These are phyloP conservation scores for Prunus fruticosa DNA, from an alignment of 306 rosid genomes.

Conservation along the genomic window DNA sequence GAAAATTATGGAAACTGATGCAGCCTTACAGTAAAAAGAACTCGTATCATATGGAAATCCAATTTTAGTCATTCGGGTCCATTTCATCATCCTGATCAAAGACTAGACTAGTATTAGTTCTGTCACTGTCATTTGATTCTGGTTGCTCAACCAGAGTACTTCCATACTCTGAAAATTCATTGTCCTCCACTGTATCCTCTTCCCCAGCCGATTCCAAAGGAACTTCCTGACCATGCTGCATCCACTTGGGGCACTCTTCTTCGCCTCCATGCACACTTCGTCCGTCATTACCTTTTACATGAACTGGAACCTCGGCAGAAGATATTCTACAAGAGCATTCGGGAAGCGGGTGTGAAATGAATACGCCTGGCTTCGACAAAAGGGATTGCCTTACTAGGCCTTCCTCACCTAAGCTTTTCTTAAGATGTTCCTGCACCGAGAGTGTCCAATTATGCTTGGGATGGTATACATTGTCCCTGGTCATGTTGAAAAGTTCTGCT, in stretches of 20 bases:
- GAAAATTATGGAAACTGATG: slow-evolving; percentile 1
- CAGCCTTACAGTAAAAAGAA: not conserved
- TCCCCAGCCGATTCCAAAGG: slow-evolving; percentile 31
- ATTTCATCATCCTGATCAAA: slow-evolving; percentile 73
- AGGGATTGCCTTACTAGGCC: slow-evolving; percentile 79
- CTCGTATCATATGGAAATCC: not conserved
- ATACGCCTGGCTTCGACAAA: slow-evolving; percentile 63
- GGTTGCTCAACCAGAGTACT: slow-evolving; percentile 51
- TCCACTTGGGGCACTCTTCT: slow-evolving; percentile 94
- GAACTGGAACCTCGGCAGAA: slow-evolving; percentile 44
- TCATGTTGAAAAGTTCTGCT: slow-evolving; percentile 60
- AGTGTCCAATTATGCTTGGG: slow-evolving; percentile 78
- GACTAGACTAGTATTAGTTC: slow-evolving; percentile 29
- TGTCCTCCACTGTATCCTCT: slow-evolving; percentile 61
- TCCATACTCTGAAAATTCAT: slow-evolving; percentile 51
- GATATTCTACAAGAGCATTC: slow-evolving; percentile 90
- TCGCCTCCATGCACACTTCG: slow-evolving; percentile 69
- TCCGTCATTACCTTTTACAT: slow-evolving; percentile 51
- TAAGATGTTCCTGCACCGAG: slow-evolving; percentile 76
- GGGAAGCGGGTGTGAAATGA: slow-evolving; percentile 94
- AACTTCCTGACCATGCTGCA: slow-evolving; percentile 55
- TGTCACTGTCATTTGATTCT: slow-evolving; percentile 56
- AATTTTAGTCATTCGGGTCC: slow-evolving; percentile 76
- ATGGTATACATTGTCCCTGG: slow-evolving; percentile 78
- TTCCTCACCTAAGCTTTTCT: slow-evolving; percentile 80